Evolutionary conservation across 805 yeast species (phyloP).

Genomic region (Sungouiozyma ichnusensis): DNA sequence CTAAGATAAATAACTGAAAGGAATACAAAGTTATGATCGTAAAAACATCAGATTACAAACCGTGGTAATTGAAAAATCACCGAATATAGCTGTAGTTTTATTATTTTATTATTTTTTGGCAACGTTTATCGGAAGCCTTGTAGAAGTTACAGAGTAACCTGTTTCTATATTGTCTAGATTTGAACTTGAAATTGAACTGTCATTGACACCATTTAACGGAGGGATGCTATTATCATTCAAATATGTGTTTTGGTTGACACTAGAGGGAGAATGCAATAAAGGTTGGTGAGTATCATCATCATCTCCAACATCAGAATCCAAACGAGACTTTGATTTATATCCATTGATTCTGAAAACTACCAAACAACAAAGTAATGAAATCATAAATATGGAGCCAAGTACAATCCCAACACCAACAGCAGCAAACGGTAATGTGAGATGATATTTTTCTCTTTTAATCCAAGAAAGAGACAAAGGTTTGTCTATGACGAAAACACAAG

Average conservation of each 20-base stretch:
- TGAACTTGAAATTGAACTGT: neutral
- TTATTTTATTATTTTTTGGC: neutral
- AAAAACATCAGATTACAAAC: too few relatives aligned
- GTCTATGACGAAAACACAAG: slow-evolving; percentile 58
- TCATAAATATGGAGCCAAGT: slow-evolving; percentile 39
- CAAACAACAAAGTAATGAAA: slow-evolving; percentile 10
- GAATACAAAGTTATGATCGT: too few relatives aligned
- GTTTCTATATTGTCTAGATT: neutral
- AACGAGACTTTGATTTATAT: neutral
- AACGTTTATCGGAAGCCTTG: neutral
- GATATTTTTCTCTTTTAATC: slow-evolving; percentile 44
- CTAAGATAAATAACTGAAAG: too few relatives aligned
- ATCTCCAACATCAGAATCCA: neutral
- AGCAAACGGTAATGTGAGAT: slow-evolving; percentile 52
- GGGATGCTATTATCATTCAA: neutral
- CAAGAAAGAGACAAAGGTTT: slow-evolving; percentile 56
- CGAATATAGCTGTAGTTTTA: too few relatives aligned
- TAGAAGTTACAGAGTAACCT: neutral
- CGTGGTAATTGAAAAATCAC: too few relatives aligned
- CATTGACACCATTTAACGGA: neutral
- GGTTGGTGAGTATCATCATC: slow-evolving; percentile 4
- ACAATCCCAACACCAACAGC: slow-evolving; percentile 61
- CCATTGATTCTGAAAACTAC: slow-evolving; percentile 4
- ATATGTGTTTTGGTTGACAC: neutral
- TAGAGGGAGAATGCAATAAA: slow-evolving; percentile 1